A percentile compares a stretch with the other conserved stretches of the same genome.
phyloP scores from a whole-genome alignment of 2,329 filamentous ascomycete species.

The Paecilomyces variotii region DNA sequence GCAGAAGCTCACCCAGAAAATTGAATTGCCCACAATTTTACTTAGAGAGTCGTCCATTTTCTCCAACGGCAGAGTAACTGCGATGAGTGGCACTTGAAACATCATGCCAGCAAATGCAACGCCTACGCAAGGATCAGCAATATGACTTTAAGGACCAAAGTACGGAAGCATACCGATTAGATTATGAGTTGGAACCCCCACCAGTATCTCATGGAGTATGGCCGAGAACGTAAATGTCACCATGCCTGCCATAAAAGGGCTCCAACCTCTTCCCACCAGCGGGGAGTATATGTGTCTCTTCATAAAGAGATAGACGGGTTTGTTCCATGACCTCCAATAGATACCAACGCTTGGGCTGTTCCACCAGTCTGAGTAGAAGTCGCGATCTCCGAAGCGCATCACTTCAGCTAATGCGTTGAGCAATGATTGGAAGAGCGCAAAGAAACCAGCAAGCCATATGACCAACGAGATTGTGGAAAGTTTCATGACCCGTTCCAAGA shows the following conservation, averaged over 20 bases:
- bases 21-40: slow-evolving; percentile 77
- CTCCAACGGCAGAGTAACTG: slow-evolving; percentile 68
- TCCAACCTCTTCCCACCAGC: slow-evolving; percentile 76
- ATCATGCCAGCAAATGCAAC: slow-evolving; percentile 95
- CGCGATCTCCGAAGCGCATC: slow-evolving; percentile 80
- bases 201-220: slow-evolving; percentile 81
- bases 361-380: slow-evolving; percentile 99
- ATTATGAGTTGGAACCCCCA: slow-evolving; percentile 91
- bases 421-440: slow-evolving; percentile 87
- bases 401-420: slow-evolving; percentile 88
- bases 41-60: slow-evolving; percentile 68
- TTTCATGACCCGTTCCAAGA: slow-evolving; percentile 86
- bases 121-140: slow-evolving; percentile 40
- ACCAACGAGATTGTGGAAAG: slow-evolving; percentile 89
- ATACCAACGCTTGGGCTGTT: slow-evolving; percentile 76
- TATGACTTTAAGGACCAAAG: background rate
- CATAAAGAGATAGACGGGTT: slow-evolving; percentile 95
- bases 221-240: slow-evolving; percentile 85
- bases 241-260: slow-evolving; percentile 59
- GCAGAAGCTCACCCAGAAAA: slow-evolving; percentile 96
- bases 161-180: slow-evolving; percentile 58
- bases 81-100: slow-evolving; percentile 81
- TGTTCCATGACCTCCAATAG: slow-evolving; percentile 98
- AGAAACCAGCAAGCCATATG: slow-evolving; percentile 97
- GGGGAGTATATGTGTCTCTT: slow-evolving; percentile 88